Conservation (phyloP, 2,329 filamentous ascomycete species). For the Penicillium sp. region DNA sequence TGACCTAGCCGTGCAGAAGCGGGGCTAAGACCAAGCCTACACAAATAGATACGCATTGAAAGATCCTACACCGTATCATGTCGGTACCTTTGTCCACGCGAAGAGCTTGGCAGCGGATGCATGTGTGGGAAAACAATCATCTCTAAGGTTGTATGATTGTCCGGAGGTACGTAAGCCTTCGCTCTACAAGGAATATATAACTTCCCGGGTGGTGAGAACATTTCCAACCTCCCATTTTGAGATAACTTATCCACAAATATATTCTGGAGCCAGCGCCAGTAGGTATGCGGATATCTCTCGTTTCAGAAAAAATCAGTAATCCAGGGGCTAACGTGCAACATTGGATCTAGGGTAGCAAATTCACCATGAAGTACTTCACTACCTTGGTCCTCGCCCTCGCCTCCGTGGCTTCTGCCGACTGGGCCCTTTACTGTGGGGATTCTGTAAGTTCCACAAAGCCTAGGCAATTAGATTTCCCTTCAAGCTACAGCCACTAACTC, state of each 20-base stretch:
- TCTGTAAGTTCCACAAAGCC: not conserved
- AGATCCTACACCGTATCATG: not conserved
- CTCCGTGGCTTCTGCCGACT: not conserved
- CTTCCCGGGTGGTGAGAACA: not conserved
- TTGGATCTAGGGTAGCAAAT: not conserved
- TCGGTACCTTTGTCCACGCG: not conserved
- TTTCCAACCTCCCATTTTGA: not conserved
- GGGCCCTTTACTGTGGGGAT: not conserved
- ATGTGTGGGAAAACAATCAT: not conserved
- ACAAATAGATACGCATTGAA: not conserved
- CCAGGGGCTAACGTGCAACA: not conserved
- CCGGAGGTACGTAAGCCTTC: not conserved
- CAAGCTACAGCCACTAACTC: not conserved
- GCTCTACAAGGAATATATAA: not conserved
- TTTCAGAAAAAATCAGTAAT: not conserved
- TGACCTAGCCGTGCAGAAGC: not conserved
- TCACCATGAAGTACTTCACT: not conserved
- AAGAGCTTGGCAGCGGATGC: not conserved
- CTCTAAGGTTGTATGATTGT: too few species aligned
- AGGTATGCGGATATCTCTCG: not conserved
- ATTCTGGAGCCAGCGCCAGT: not conserved
- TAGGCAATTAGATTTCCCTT: not conserved
- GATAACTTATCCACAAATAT: not conserved
- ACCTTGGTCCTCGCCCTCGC: not conserved
- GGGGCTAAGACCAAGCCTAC: not conserved